These are phyloP conservation scores for Extremus antarcticus DNA, from an alignment of 495 filamentous ascomycete genomes.

Conservation along the genomic window DNA sequence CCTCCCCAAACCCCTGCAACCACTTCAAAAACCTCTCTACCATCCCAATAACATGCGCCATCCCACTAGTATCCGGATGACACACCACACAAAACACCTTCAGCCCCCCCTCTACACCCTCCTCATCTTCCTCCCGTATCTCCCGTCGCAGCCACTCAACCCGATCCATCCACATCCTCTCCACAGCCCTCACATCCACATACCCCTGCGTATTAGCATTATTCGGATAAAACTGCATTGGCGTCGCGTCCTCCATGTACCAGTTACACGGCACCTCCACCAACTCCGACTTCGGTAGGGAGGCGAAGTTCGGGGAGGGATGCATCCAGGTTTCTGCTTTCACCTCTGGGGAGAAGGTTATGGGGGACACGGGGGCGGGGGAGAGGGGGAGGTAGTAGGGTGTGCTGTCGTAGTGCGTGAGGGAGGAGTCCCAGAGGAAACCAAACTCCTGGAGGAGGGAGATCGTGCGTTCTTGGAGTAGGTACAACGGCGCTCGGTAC, in stretches of 20 bases:
- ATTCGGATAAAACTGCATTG: conserved; percentile 43
- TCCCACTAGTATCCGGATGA: conserved; percentile 52
- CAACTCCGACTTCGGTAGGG: conserved; percentile 29
- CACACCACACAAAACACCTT: conserved; percentile 41
- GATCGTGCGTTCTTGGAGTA: conserved; percentile 44
- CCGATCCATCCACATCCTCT: conserved; percentile 45
- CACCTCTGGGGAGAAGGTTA: conserved; percentile 40
- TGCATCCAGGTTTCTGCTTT: conserved; percentile 45
- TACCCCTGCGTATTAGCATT: conserved; percentile 43
- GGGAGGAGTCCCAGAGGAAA: conserved; percentile 47
- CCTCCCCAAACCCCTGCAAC: conserved; percentile 37
- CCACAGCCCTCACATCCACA: conserved; percentile 40
- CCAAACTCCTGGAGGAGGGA: conserved; percentile 43
- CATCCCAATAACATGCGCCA: conserved; percentile 53
- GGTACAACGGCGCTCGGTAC: conserved; percentile 50
- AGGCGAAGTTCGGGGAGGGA: conserved; percentile 32
- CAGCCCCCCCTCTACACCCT: conserved; percentile 19
- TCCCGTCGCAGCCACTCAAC: conserved; percentile 32
- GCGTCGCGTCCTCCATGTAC: conserved; percentile 50
- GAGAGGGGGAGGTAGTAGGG: conserved; percentile 42
- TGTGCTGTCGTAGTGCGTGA: conserved; percentile 44
- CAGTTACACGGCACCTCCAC: conserved; percentile 46
- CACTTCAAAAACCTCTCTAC: conserved; percentile 44
- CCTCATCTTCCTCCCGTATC: conserved; percentile 20
- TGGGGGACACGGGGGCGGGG: conserved; percentile 36